Conservation (phyloP, 371 early-diverging fungal genomes). For the Rhizopus sp. region DNA sequence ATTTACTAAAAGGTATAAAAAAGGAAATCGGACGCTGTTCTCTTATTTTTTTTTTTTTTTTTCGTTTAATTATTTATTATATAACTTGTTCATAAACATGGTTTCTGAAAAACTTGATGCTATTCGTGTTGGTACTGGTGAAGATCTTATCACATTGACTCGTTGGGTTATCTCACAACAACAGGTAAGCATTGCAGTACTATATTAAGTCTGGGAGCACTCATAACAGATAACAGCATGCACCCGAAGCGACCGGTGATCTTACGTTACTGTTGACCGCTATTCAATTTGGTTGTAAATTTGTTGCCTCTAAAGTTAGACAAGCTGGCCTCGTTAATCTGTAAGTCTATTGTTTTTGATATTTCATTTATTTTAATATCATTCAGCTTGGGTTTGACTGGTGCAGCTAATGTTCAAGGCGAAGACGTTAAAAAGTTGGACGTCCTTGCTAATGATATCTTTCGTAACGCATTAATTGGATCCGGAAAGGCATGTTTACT, state of each 20-base stretch:
- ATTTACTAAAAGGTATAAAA: constrained; percentile 11
- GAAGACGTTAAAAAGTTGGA: constrained; percentile 98
- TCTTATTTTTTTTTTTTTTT: constrained; percentile 3
- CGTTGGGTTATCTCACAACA: constrained; percentile 92
- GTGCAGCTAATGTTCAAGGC: constrained; percentile 88
- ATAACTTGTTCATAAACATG: constrained; percentile 9
- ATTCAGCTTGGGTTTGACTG: constrained; percentile 83
- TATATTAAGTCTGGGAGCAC: not conserved
- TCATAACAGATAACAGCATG: constrained; percentile 29
- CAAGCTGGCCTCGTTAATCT: constrained; percentile 95
- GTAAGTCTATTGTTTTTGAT: constrained; percentile 54
- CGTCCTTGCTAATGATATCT: constrained; percentile 96
- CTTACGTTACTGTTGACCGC: constrained; percentile 88
- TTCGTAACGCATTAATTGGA: constrained; percentile 91
- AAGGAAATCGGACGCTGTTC: not conserved
- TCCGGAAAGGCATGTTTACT: constrained; percentile 91
- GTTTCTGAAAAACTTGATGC: constrained; percentile 36
- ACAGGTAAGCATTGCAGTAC: constrained; percentile 47
- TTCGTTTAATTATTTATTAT: constrained; percentile 5
- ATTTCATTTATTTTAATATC: not conserved
- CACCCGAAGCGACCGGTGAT: constrained; percentile 92
- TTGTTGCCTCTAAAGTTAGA: constrained; percentile 94
- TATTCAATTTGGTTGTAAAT: constrained; percentile 96
- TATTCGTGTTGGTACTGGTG: constrained; percentile 55
- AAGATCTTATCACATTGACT: constrained; percentile 93